Base-by-base conservation (phyloP, 73 alveolate genomes). In the Paramecium pentaurelia region DNA sequence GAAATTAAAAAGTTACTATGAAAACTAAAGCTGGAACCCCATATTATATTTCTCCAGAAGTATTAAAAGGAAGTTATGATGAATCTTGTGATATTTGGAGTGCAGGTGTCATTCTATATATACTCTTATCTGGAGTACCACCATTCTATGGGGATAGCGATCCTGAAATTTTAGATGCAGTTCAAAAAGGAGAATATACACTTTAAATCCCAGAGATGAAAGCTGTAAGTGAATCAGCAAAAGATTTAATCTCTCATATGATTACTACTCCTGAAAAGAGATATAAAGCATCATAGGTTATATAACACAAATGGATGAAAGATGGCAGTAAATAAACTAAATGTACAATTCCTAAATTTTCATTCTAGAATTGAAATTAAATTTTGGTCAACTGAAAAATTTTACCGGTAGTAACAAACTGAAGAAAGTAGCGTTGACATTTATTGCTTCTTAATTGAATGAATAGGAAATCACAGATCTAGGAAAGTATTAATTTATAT, bases 121-220 rank as follows among this genome's bases (percentile, higher is more conserved):
- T 94, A 18, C 60, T 94, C 32, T 88, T 94, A 92, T 92, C 95
- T 25, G 97, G 97, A 27, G 93, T 92, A n/a, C 97, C 97, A 14
- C 97, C 97, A 14, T 94, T 94, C 54, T 92, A 86, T 93, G 97
- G 97, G 28, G 95, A 93, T 37, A 94, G 90, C 59, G 97, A 94
- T 54, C 73, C 95, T 37, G 95, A 94, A 60, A 87, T 94, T 8
- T 94, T 86, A 58, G 95, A 90, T 51, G 94, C 93, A 9, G 93
- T 94, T 11, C 51, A 88, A 28, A 94, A 93, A 68, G 95, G 93
- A 93, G 92, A 92, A 34, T 94, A 88, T 87, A 37, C 89, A n/a
- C 71, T 93, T 28, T 85, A 93, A 45, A 68, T 83, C 86, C 93
- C 94, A n/a, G 89, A 83, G 60, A 70, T 93, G 83, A 60, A 92